phyloP scores from a whole-genome alignment of 169 alveolate genomes.

The Amoebophrya sp. region DNA sequence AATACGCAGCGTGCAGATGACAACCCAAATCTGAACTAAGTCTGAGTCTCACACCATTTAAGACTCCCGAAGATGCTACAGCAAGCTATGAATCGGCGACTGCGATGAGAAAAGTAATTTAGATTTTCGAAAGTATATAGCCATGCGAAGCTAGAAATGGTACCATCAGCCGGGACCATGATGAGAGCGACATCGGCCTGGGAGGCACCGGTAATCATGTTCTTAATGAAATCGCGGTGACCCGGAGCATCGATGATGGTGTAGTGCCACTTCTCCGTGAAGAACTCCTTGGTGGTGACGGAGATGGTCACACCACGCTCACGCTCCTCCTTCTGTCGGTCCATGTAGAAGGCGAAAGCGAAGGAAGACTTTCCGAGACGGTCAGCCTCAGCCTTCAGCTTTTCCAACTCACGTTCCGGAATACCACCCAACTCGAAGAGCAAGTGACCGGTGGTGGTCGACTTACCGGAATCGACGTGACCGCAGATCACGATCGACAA shows the following conservation, averaged over 20 bases:
- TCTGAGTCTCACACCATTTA: no score
- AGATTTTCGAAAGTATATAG: no score
- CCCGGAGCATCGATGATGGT: slow-evolving; percentile 99
- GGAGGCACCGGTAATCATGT: slow-evolving; percentile 98
- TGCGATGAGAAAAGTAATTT: no score
- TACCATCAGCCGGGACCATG: slow-evolving; percentile 87
- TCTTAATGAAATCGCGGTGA: slow-evolving; percentile 96
- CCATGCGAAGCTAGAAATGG: not conserved
- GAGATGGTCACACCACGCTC: slow-evolving; percentile 98
- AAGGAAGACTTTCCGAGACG: slow-evolving; percentile 90
- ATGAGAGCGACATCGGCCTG: slow-evolving; percentile 97
- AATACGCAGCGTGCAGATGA: no score
- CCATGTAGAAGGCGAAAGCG: slow-evolving; percentile 98
- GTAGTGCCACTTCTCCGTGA: slow-evolving; percentile 90
- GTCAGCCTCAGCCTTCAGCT: slow-evolving; percentile 87
- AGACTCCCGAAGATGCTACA: no score
- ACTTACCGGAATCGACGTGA: slow-evolving; percentile 95
- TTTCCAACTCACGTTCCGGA: slow-evolving; percentile 86
- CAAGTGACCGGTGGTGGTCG: slow-evolving; percentile 93
- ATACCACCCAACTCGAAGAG: slow-evolving; percentile 92
- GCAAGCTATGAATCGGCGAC: no score
- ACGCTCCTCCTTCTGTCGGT: slow-evolving; percentile 95
- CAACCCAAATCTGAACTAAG: no score
- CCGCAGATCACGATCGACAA: slow-evolving; percentile 89
- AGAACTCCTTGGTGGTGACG: slow-evolving; percentile 93